These are phyloP conservation scores for Leucosporidium scottii DNA, from an alignment of 768 basidiomycete species.

Conservation along the genomic window DNA sequence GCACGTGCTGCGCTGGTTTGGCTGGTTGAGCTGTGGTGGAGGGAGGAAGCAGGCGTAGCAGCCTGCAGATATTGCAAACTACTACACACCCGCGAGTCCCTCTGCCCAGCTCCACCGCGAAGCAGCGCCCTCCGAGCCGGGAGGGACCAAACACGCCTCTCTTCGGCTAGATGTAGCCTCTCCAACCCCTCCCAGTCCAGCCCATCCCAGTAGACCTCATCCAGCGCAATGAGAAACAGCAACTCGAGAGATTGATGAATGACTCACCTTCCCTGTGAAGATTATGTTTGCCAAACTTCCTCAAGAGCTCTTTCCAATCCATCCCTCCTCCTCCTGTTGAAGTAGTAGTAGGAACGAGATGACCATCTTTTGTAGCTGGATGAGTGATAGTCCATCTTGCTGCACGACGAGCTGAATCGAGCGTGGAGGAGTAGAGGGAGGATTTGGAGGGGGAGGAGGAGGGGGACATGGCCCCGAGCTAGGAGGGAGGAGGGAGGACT, in stretches of 20 bases:
- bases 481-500: too few relatives aligned
- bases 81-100: too few relatives aligned
- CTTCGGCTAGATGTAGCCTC: too few relatives aligned
- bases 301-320: constrained; percentile 25
- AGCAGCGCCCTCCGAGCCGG: too few relatives aligned
- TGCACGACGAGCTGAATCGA: neutral
- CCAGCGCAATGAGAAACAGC: neutral
- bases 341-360: neutral
- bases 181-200: neutral
- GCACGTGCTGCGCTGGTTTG: too few relatives aligned
- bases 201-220: neutral
- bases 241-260: too few relatives aligned
- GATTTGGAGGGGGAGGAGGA: neutral
- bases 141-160: neutral
- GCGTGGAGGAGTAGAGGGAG: neutral
- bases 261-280: constrained; percentile 5
- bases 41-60: too few relatives aligned
- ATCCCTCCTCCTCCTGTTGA: neutral
- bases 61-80: too few relatives aligned
- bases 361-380: neutral
- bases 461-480: neutral
- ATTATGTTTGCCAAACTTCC: constrained; percentile 30
- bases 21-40: too few relatives aligned
- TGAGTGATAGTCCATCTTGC: neutral
- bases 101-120: too few relatives aligned